phyloP scores from a whole-genome alignment of 192 early-diverging fungal genomes.

The Backusella parvicylindrica region DNA sequence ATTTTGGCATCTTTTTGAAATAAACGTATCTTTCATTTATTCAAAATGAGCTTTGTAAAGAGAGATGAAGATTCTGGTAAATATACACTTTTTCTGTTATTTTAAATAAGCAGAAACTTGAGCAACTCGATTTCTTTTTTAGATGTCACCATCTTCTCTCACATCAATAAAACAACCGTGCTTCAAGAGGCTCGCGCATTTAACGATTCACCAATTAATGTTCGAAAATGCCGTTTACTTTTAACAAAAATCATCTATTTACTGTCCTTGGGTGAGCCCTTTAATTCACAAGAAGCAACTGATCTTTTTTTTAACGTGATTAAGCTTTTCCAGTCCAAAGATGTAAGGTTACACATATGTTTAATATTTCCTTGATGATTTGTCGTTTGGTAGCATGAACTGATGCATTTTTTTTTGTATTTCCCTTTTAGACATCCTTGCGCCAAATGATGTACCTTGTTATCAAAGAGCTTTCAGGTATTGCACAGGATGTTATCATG shows the following conservation, averaged over 20 bases:
- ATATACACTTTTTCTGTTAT: background rate
- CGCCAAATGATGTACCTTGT: conserved; percentile 97
- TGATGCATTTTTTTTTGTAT: conserved; percentile 8
- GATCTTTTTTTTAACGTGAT: conserved; percentile 97
- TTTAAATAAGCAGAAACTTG: background rate
- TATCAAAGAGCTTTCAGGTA: conserved; percentile 92
- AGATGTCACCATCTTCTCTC: conserved; percentile 77
- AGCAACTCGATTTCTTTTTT: background rate
- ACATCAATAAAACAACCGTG: conserved; percentile 90
- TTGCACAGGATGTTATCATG: conserved; percentile 97
- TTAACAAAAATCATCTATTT: conserved; percentile 94
- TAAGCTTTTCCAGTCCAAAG: conserved; percentile 95
- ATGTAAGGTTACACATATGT: conserved; percentile 49
- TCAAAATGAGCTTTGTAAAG: background rate
- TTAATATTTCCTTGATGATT: background rate
- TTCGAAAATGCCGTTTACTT: conserved; percentile 88
- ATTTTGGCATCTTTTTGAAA: background rate
- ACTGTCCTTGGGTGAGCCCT: conserved; percentile 84
- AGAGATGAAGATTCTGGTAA: conserved; percentile 70
- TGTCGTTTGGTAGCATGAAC: background rate
- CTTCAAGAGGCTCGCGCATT: conserved; percentile 96
- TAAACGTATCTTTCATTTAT: background rate
- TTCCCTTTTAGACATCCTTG: conserved; percentile 67
- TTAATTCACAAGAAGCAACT: conserved; percentile 94
- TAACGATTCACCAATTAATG: conserved; percentile 94